Percentiles rank a stretch among this genome's conserved stretches.
These are phyloP conservation scores for Microdochium bolleyi DNA, from an alignment of 2,329 filamentous ascomycete species.

Conservation along the genomic window DNA sequence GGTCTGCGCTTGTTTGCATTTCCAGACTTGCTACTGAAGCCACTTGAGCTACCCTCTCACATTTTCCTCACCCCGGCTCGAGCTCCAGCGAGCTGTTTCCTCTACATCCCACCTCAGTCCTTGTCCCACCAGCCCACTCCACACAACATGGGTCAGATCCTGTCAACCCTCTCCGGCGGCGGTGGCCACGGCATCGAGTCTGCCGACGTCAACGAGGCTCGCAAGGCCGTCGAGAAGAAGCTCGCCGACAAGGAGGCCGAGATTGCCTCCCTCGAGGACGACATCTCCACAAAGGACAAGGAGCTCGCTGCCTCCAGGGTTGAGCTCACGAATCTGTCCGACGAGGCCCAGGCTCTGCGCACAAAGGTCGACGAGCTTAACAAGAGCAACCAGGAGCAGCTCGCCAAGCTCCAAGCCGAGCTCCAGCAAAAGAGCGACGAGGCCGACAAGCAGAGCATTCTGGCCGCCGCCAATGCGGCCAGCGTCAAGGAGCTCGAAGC, in stretches of 20 bases:
- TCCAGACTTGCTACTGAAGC: background rate
- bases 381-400: background rate
- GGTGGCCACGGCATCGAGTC: background rate
- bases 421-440: background rate
- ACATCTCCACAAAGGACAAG: background rate
- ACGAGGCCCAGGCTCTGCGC: background rate
- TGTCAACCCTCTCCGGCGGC: background rate
- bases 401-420: background rate
- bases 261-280: background rate
- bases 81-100: background rate
- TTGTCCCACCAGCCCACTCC: background rate
- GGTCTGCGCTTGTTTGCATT: background rate
- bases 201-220: background rate
- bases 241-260: background rate
- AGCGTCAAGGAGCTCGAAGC: background rate
- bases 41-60: background rate
- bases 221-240: slow-evolving; percentile 1
- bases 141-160: background rate
- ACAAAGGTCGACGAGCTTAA: background rate
- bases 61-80: background rate
- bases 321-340: background rate
- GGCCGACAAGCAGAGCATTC: background rate
- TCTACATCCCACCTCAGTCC: background rate
- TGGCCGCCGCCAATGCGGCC: background rate
- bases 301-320: background rate